These are phyloP conservation scores for Sextonia rubra DNA, from an alignment of 164 flowering plant species.

Conservation along the genomic window DNA sequence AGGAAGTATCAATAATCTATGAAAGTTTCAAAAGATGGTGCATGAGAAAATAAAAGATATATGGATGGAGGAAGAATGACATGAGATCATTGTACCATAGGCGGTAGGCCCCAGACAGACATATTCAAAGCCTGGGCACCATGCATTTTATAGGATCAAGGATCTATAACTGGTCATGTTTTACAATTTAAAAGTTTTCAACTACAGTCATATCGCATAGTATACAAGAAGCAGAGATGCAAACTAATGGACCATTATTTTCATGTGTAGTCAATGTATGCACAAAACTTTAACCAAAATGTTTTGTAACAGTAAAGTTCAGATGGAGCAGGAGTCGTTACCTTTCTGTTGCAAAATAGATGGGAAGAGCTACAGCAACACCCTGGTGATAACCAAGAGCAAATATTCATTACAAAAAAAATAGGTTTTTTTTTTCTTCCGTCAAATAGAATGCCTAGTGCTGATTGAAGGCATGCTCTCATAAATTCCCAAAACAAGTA, in stretches of 20 bases:
- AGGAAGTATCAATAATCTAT: background rate
- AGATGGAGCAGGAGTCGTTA: slow-evolving; percentile 13
- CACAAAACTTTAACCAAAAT: background rate
- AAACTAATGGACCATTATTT: background rate
- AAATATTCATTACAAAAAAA: background rate
- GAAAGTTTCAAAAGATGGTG: background rate
- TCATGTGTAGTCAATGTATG: background rate
- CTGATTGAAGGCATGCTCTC: background rate
- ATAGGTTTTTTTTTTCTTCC: background rate
- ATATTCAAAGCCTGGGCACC: too few species aligned
- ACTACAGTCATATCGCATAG: background rate
- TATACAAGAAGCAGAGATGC: background rate
- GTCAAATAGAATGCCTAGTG: background rate
- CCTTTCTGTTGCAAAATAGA: slow-evolving; percentile 95
- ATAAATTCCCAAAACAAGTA: background rate
- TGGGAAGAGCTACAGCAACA: slow-evolving; percentile 84
- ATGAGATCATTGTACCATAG: too few species aligned
- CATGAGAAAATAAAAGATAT: background rate
- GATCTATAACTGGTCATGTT: background rate
- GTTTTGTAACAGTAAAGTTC: background rate
- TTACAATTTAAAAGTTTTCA: background rate
- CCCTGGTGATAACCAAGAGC: slow-evolving; percentile 28
- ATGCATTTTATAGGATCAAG: background rate
- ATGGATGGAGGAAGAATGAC: background rate
- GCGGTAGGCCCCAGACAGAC: too few species aligned